A percentile compares a stretch with the other conserved stretches of the same genome.
phyloP scores from a whole-genome alignment of 2,329 filamentous ascomycete genomes.

The Mollisiaceae sp. region DNA sequence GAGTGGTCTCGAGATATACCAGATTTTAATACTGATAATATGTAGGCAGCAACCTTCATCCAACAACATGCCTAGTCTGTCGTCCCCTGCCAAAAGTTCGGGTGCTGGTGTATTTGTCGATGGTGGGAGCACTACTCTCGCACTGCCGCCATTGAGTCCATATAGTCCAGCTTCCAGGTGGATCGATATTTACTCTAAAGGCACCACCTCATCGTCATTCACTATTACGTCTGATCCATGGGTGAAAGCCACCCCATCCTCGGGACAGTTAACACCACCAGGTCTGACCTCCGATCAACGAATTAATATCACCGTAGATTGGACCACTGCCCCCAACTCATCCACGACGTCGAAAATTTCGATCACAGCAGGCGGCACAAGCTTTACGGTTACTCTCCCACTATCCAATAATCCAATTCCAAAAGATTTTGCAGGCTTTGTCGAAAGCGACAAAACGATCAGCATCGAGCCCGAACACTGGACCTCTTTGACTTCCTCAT shows the following conservation, averaged over 20 bases:
- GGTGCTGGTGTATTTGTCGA: constrained; percentile 25
- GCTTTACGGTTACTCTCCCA: constrained; percentile 18
- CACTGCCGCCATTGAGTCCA: constrained; percentile 21
- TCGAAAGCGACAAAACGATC: constrained; percentile 46
- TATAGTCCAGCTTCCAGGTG: constrained; percentile 21
- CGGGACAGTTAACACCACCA: constrained; percentile 20
- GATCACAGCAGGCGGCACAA: constrained; percentile 17
- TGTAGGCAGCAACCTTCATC: constrained; percentile 26
- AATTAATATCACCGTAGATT: constrained; percentile 23
- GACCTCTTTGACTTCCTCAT: constrained; percentile 48
- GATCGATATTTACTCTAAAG: constrained; percentile 27
- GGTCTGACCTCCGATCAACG: constrained; percentile 26
- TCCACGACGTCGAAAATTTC: constrained; percentile 22
- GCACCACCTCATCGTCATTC: constrained; percentile 18
- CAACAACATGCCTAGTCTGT: constrained; percentile 23
- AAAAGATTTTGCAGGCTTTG: constrained; percentile 18
- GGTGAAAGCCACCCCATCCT: constrained; percentile 18
- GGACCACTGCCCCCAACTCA: constrained; percentile 15
- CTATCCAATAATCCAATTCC: constrained; percentile 17
- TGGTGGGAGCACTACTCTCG: constrained; percentile 22
- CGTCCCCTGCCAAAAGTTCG: constrained; percentile 14
- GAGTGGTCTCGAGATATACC: not conserved
- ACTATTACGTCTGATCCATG: constrained; percentile 24
- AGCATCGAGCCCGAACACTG: constrained; percentile 58
- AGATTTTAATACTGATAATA: not conserved